Evolutionary conservation across 768 basidiomycete genomes (phyloP).

Genomic region (Tulasnella sp.): DNA sequence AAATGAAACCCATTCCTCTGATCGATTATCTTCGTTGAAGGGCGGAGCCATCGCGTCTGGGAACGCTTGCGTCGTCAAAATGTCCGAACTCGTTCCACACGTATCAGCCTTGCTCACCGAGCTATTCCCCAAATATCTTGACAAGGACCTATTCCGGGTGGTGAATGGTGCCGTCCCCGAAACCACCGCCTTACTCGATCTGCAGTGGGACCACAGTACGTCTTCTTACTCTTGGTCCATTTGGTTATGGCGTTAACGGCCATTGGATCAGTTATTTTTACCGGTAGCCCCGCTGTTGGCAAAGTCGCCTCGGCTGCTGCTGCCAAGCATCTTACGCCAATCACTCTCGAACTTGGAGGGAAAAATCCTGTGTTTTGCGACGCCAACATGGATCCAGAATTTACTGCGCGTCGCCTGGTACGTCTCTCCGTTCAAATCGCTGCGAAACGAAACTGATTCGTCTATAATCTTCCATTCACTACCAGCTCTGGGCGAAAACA

Average conservation of each 20-base stretch:
- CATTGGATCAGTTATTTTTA: constrained; percentile 24
- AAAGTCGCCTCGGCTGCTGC: constrained; percentile 24
- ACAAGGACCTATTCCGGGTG: constrained; percentile 63
- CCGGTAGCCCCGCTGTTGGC: constrained; percentile 20
- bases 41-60: constrained; percentile 78
- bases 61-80: constrained; percentile 70
- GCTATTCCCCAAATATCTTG: constrained; percentile 75
- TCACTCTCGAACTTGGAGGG: constrained; percentile 34
- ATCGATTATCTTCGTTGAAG: constrained; percentile 25
- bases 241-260: no score
- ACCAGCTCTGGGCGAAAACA: constrained; percentile 68
- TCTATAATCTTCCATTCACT: neutral
- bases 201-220: constrained; percentile 67
- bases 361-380: constrained; percentile 45
- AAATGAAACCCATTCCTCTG: neutral
- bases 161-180: constrained; percentile 73
- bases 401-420: constrained; percentile 41
- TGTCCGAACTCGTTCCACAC: constrained; percentile 69
- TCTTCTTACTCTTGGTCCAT: constrained; percentile 49
- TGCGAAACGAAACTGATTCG: no score
- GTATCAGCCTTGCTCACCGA: constrained; percentile 63
- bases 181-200: constrained; percentile 69
- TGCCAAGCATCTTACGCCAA: constrained; percentile 26
- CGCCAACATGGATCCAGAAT: constrained; percentile 36
- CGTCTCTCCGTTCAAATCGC: constrained; percentile 38